Evolutionary conservation across 352 stramenopile genomes (phyloP), one percentile per base, ranked within the genome.

Genomic region (Blastocystis sp.): DNA sequence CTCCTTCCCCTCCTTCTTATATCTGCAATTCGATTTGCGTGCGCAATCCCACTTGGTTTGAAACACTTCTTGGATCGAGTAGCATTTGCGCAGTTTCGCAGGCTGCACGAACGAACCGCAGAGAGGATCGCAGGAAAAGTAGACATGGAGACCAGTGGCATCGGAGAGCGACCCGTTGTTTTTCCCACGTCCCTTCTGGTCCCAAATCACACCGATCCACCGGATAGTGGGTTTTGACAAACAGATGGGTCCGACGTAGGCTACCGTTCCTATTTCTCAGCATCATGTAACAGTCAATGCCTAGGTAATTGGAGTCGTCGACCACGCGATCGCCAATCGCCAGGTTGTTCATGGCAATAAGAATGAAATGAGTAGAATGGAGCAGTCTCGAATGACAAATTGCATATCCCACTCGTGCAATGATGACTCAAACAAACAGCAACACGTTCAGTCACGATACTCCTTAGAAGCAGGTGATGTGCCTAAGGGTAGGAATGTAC

Each of bases 401-500:
- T n/a, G n/a, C n/a, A n/a, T n/a, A n/a, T n/a, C n/a, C n/a, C n/a
- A n/a, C n/a, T n/a, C n/a, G n/a, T n/a, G n/a, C n/a, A n/a, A n/a
- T n/a, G n/a, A n/a, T n/a, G n/a, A n/a, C n/a, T n/a, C 53, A 63
- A 63, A 63, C 53, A 63, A 63, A 34, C 34, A 16, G 32, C n/a
- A 36, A 29, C 42, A 49, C 34, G 32, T 51, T 53, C 29, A 75
- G 18, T 16, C 21, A 48, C 34, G 16, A n/a, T n/a, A n/a, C n/a
- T n/a, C n/a, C 36, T 61, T 61, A 78, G 51, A 78, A 78, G 48
- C 67, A 78, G 44, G 46, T 78, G 27, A 78, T 51, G 57, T 78
- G 67, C 38, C 40, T 48, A 4, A 78, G n/a, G 29, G 67, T 78
- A 18, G 67, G 67, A 34, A 78, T 78, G 38, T 78, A 24, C 44